phyloP scores from a whole-genome alignment of 2,329 filamentous ascomycete species.

The Aaosphaeria pasadenensis region DNA sequence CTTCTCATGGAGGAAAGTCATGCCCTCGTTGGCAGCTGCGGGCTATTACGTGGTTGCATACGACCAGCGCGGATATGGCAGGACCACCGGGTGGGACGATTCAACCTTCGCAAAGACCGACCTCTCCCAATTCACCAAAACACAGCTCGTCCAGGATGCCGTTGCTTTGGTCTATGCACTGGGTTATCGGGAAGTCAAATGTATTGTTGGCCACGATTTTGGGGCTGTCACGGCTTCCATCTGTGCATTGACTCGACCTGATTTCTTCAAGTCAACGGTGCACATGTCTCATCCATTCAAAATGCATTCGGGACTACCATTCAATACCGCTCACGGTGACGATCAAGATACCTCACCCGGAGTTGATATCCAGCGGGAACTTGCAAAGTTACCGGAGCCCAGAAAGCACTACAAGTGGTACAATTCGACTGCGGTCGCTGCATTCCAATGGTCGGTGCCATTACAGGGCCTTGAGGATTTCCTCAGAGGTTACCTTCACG shows the following conservation, averaged over 20 bases:
- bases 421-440: constrained; percentile 52
- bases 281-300: constrained; percentile 67
- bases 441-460: constrained; percentile 47
- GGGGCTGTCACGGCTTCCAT: constrained; percentile 60
- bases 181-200: constrained; percentile 56
- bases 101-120: constrained; percentile 52
- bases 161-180: constrained; percentile 60
- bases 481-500: constrained; percentile 64
- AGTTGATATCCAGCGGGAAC: constrained; percentile 53
- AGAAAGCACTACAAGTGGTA: constrained; percentile 70
- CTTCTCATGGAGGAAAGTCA: constrained; percentile 66
- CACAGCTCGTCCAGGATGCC: constrained; percentile 60
- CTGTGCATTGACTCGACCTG: constrained; percentile 60
- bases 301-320: constrained; percentile 48
- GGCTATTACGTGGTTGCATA: constrained; percentile 66
- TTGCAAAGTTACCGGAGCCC: constrained; percentile 55
- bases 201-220: constrained; percentile 66
- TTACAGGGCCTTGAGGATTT: constrained; percentile 57
- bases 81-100: constrained; percentile 60
- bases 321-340: constrained; percentile 41
- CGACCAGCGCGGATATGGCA: constrained; percentile 67
- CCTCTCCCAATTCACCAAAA: constrained; percentile 55
- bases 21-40: constrained; percentile 55
- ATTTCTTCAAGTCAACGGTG: constrained; percentile 61
- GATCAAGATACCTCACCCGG: constrained; percentile 13